A percentile compares a stretch with the other conserved stretches of the same genome.
These are phyloP conservation scores for Alternaria conjuncta DNA, from an alignment of 2,329 filamentous ascomycete genomes.

Conservation along the genomic window DNA sequence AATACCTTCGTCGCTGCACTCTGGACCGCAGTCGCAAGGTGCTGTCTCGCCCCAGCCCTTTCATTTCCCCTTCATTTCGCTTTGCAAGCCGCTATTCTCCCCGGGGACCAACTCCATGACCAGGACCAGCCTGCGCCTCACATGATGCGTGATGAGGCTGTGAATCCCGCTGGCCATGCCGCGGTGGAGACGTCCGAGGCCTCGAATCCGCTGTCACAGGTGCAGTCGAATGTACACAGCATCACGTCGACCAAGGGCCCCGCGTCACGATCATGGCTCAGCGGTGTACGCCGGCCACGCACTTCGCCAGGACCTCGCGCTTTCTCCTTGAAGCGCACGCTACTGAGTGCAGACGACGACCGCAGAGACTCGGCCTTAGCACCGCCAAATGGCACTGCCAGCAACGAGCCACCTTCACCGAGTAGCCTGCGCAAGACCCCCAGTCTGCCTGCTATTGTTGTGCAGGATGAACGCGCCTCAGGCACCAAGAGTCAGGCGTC, in stretches of 20 bases:
- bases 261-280: conserved; percentile 46
- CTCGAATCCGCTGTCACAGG: conserved; percentile 13
- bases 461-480: conserved; percentile 48
- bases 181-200: conserved; percentile 19
- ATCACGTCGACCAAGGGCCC: conserved; percentile 22
- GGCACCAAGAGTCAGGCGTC: conserved; percentile 5
- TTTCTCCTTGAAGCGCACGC: conserved; percentile 38
- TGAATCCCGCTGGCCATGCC: conserved; percentile 27
- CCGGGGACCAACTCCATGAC: conserved; percentile 35
- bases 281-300: conserved; percentile 45
- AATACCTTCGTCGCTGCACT: conserved; percentile 7
- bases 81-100: conserved; percentile 32
- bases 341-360: conserved; percentile 41
- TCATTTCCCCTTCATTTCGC: conserved; percentile 46
- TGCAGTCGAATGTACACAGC: conserved; percentile 21
- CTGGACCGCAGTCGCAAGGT: conserved; percentile 21
- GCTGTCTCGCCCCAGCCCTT: conserved; percentile 25
- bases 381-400: conserved; percentile 42
- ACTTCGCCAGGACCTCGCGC: conserved; percentile 47
- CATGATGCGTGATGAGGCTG: conserved; percentile 43
- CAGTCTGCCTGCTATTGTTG: conserved; percentile 53
- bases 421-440: conserved; percentile 47
- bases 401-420: conserved; percentile 39
- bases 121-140: conserved; percentile 30
- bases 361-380: conserved; percentile 51